Evolutionary conservation across 345 rosid species (phyloP).

Genomic region (Hypericum perforatum): DNA sequence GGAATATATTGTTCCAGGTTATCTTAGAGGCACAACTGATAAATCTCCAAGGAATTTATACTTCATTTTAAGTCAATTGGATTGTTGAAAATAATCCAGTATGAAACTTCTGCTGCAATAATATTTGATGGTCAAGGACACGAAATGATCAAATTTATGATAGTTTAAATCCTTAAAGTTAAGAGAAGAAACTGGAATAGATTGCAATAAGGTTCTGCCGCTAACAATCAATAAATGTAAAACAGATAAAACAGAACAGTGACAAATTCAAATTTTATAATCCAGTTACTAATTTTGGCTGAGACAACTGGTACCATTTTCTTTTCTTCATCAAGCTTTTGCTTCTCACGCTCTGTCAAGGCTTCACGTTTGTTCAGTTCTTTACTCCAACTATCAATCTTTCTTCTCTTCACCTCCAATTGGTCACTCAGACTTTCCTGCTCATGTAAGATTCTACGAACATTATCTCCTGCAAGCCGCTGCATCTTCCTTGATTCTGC

Average conservation of each 20-base stretch:
- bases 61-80: not conserved
- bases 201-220: no score
- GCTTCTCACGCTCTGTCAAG: conserved; percentile 69
- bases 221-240: no score
- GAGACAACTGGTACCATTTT: conserved; percentile 33
- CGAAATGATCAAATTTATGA: not conserved
- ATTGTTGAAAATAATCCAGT: no score
- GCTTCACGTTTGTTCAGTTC: conserved; percentile 71
- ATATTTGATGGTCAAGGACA: not conserved
- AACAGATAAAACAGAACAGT: no score
- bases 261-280: no score
- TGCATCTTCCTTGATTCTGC: conserved; percentile 85
- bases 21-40: no score
- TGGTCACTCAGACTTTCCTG: conserved; percentile 57
- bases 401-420: conserved; percentile 46
- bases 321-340: conserved; percentile 84
- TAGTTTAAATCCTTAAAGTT: no score
- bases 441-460: conserved; percentile 55
- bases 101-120: no score
- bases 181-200: no score
- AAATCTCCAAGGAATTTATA: not conserved
- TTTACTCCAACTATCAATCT: conserved; percentile 50
- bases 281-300: not conserved
- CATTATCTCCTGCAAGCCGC: conserved; percentile 44
- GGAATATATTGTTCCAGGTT: not conserved